Evolutionary conservation across 1,284 basidiomycete species (phyloP), one percentile per base, ranked within the genome.

Genomic region (Vanrija humicola): DNA sequence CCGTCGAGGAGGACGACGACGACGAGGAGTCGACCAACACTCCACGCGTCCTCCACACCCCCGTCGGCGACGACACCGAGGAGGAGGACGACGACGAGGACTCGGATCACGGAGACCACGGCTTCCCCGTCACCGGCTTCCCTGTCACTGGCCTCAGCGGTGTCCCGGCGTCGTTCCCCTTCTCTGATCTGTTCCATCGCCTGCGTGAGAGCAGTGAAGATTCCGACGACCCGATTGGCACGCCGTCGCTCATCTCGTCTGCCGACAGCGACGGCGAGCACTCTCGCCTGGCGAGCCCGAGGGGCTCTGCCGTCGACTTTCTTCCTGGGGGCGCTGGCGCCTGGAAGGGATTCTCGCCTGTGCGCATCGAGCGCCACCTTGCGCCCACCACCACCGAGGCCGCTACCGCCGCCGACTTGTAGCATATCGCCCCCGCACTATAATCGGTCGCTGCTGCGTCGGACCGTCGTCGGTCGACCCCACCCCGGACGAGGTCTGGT

Each of bases 251-350:
- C 38, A 47, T 61, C 19, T 57, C 56, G 23, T 55, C 52, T 7
- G 58, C 58, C 38, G 64, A 63, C 48, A 58, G 55, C 45, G 64
- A 65, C 21, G 45, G 19, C 40, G 64, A 65, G 23, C 59, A 48
- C 46, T 54, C 52, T 4, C 40, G 56, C 28, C 52, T 65, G 10
- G 53, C 59, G 18, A 53, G 49, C 38, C 63, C 63, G 14, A 48
- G 48, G 18, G 59, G 58, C 16, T 55, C 53, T 16, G 55, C 53
- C 16, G 34, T 61, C 26, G 59, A 61, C 15, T 52, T 57, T 10
- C 40, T 57, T 5, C 54, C 54, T 6, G 49, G 49, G 19, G 40
- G 34, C 34, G 34, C 34, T 14, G 34, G 9, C 34, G 34, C 12
- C 34, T 34, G 6, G 34, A 34, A 34, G 34, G 34, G 34, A 5